phyloP scores from a whole-genome alignment of 768 basidiomycete genomes.

The Tulasnella sp. region DNA sequence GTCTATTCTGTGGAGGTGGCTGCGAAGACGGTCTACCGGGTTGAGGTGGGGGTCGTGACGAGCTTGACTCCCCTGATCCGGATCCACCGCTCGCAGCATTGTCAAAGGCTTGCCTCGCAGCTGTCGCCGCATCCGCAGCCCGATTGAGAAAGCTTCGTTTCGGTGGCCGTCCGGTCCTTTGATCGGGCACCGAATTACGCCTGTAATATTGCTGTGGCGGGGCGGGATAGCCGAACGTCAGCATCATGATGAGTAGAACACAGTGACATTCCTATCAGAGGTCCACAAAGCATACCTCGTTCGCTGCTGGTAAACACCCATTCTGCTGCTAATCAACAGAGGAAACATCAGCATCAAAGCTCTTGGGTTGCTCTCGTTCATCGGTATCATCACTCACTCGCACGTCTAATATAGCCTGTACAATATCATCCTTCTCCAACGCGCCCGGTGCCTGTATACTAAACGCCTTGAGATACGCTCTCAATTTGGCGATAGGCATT shows the following conservation, averaged over 20 bases:
- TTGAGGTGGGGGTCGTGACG: constrained; percentile 21
- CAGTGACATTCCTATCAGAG: background rate
- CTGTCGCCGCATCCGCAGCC: constrained; percentile 22
- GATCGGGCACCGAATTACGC: constrained; percentile 48
- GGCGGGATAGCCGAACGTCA: no score
- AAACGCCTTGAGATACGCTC: constrained; percentile 17
- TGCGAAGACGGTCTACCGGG: constrained; percentile 4
- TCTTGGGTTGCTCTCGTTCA: background rate
- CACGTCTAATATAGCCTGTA: constrained; percentile 15
- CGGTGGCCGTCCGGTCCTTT: constrained; percentile 23
- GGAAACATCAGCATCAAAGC: background rate
- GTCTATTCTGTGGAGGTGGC: constrained; percentile 5
- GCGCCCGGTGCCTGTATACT: constrained; percentile 14
- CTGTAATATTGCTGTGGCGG: constrained; percentile 53
- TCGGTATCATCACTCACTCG: constrained; percentile 9
- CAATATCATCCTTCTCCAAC: constrained; percentile 19
- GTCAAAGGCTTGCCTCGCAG: constrained; percentile 20
- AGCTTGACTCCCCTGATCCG: no score
- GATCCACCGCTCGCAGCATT: constrained; percentile 22
- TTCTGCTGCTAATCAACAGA: constrained; percentile 36
- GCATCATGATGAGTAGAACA: background rate
- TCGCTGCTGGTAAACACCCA: constrained; percentile 48
- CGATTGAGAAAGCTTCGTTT: constrained; percentile 39
- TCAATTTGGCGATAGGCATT: constrained; percentile 8
- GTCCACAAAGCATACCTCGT: constrained; percentile 49